Base-by-base conservation (phyloP, 2,329 filamentous ascomycete genomes). In the Penicillium concentricum region DNA sequence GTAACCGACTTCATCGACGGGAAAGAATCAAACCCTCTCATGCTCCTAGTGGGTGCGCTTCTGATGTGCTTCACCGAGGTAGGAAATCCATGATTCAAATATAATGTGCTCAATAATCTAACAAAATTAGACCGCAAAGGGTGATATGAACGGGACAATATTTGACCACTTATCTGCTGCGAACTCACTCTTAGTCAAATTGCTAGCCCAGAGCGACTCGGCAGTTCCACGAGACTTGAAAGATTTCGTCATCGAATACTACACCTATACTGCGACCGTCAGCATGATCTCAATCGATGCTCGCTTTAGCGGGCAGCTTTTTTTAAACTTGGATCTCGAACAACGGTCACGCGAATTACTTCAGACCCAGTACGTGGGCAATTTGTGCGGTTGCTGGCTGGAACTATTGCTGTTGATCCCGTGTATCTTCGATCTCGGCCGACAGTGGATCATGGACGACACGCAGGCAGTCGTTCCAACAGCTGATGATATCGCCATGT, bases 1-100 rank as follows among this genome's bases (percentile, higher is more conserved):
- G 68, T 70, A 4, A 69, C 62, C 1, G 68, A 70, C 6, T 71
- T 70, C 28, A 67, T 71, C 8, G 65, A 70, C 20, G 69, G 68
- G 2, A 70, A 66, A 42, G 68, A 71, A 35, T 58, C 67, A 0
- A 71, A 69, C 13, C 67, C 69, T 0, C 68, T 81, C 3, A 72
- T 77, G 44, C 61, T 81, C 18, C 74, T 77, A 0, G 72, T 79
- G 12, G 79, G 77, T 3, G 78, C 77, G 32, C 66, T 81, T 10
- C 73, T 80, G 10, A 72, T 81, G 62, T 79, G 75, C 52, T 75
- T 81, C 48, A 78, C 77, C 2, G 79, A 81, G 73, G 79, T 81
- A 52, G 4, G 69, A 13, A 38, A 15, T 22, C 20, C 20, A 35
- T 24, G 9, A 13, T 30, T 30, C 34, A 22, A 20, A 18, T n/a